Percentiles rank a stretch among this genome's conserved stretches.
Evolutionary conservation across 2,329 filamentous ascomycete genomes (phyloP).

Genomic region (Endoconidiophora laricicola): DNA sequence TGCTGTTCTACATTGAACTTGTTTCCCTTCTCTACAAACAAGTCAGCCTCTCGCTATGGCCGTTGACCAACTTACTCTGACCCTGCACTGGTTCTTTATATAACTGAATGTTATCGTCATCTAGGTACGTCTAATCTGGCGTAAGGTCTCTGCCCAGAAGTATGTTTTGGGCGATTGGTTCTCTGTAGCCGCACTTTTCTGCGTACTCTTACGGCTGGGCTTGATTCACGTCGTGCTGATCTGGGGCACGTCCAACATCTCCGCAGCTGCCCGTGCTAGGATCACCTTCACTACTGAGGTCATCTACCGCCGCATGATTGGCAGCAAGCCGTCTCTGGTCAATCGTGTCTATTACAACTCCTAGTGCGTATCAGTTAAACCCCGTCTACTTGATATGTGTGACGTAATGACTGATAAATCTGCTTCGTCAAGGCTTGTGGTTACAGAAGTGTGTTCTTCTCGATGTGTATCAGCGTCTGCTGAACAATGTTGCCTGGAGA

Average conservation of each 20-base stretch:
- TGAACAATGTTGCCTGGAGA: conserved; percentile 16
- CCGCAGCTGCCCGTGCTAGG: conserved; percentile 14
- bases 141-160: conserved; percentile 14
- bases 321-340: conserved; percentile 20
- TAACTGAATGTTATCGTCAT: conserved; percentile 16
- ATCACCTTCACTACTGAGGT: conserved; percentile 19
- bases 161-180: conserved; percentile 16
- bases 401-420: background rate
- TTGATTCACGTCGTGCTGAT: conserved; percentile 21
- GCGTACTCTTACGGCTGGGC: conserved; percentile 15
- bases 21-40: background rate
- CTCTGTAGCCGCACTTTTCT: conserved; percentile 25
- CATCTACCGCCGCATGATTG: conserved; percentile 21
- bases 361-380: conserved; percentile 18
- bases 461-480: conserved; percentile 17
- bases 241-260: conserved; percentile 23
- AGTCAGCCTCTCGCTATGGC: conserved; percentile 3
- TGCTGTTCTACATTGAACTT: too few relatives aligned
- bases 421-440: conserved; percentile 16
- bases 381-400: background rate
- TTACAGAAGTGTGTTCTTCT: conserved; percentile 18
- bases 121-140: conserved; percentile 14
- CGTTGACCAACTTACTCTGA: conserved; percentile 7
- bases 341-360: conserved; percentile 21
- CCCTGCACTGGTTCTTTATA: conserved; percentile 17